A percentile compares a stretch with the other conserved stretches of the same genome.
These are phyloP conservation scores for Nasturtium officinale DNA, from an alignment of 345 rosid species.

Conservation along the genomic window DNA sequence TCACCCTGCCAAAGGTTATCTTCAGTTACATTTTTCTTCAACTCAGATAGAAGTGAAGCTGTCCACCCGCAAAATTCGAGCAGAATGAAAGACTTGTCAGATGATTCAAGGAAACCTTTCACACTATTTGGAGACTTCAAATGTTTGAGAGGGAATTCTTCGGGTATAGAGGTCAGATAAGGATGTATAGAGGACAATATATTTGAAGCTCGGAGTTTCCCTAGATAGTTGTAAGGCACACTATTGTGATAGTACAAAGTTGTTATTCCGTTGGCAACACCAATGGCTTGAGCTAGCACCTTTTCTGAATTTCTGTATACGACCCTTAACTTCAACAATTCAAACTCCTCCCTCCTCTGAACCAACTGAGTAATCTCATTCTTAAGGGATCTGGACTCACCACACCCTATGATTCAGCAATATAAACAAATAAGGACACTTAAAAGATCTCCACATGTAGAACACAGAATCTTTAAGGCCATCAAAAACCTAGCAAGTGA, in stretches of 20 bases:
- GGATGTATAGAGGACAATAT: conserved; percentile 61
- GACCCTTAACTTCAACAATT: conserved; percentile 59
- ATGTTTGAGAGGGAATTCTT: conserved; percentile 56
- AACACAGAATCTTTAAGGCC: not conserved
- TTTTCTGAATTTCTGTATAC: conserved; percentile 63
- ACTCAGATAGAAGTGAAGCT: conserved; percentile 46
- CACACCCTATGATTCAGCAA: conserved; percentile 67
- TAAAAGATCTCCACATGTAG: not conserved
- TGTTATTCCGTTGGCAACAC: conserved; percentile 57
- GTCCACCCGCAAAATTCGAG: conserved; percentile 91
- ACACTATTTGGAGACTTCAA: conserved; percentile 55
- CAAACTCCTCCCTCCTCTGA: conserved; percentile 48
- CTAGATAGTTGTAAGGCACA: conserved; percentile 64
- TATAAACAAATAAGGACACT: not conserved
- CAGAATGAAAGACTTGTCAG: conserved; percentile 74
- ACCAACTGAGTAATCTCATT: conserved; percentile 54
- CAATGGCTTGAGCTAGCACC: conserved; percentile 66
- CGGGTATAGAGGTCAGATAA: conserved; percentile 50
- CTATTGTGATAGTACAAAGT: conserved; percentile 65
- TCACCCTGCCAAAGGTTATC: conserved; percentile 50
- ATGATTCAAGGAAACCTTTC: conserved; percentile 65
- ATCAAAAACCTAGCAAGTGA: conserved; percentile 3
- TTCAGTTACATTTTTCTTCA: conserved; percentile 52
- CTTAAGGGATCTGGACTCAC: conserved; percentile 80
- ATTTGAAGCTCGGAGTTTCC: conserved; percentile 63